A percentile compares a stretch with the other conserved stretches of the same genome.
These are phyloP conservation scores for Hanseniaspora sp. DNA, from an alignment of 1,139 yeast genomes.

Conservation along the genomic window DNA sequence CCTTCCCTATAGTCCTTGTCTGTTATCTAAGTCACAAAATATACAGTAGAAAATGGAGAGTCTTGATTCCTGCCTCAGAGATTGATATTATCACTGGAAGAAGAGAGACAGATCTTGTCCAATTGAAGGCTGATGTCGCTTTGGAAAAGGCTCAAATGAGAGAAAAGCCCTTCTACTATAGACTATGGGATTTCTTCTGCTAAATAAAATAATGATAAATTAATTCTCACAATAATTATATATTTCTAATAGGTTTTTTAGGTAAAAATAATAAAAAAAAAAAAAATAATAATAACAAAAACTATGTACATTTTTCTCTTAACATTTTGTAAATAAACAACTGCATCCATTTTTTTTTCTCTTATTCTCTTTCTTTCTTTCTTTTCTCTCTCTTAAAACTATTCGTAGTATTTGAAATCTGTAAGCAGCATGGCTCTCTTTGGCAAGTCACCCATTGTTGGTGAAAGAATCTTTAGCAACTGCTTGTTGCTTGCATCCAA, in stretches of 20 bases:
- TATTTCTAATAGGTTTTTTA: too few species aligned
- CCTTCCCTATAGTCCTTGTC: conserved; percentile 48
- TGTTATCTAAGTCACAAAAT: conserved; percentile 49
- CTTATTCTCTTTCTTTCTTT: not conserved
- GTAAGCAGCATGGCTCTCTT: conserved; percentile 56
- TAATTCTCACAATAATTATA: not conserved
- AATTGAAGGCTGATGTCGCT: conserved; percentile 54
- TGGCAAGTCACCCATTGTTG: conserved; percentile 81
- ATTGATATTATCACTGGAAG: conserved; percentile 66
- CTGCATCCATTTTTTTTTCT: too few species aligned
- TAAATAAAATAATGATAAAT: not conserved
- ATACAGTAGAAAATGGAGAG: conserved; percentile 46
- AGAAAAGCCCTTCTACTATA: conserved; percentile 43
- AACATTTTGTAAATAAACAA: too few species aligned
- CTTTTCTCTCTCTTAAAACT: conserved; percentile 18
- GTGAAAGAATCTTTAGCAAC: conserved; percentile 55
- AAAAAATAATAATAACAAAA: too few species aligned
- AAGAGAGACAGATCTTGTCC: conserved; percentile 56
- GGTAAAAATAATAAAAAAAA: too few species aligned
- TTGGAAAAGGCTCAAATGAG: conserved; percentile 51
- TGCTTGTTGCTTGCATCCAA: conserved; percentile 57
- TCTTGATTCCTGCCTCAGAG: conserved; percentile 41
- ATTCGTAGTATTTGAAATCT: conserved; percentile 59
- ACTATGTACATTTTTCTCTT: too few species aligned
- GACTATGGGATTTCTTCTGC: conserved; percentile 31